These are phyloP conservation scores for Eutrema yunnanense DNA, from an alignment of 345 rosid species.

Conservation along the genomic window DNA sequence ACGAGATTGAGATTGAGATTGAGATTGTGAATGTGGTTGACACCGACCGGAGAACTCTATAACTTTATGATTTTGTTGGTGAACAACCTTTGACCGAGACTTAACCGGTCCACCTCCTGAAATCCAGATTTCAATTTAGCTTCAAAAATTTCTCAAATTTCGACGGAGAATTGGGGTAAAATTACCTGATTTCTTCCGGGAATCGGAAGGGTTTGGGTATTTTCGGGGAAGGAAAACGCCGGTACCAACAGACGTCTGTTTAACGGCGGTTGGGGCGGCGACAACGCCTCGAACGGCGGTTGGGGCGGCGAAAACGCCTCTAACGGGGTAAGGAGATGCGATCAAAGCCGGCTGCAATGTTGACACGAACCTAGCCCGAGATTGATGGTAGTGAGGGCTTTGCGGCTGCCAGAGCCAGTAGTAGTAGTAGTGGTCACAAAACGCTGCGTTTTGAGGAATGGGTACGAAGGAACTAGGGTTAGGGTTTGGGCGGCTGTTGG, in stretches of 20 bases:
- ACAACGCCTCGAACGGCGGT: constrained; percentile 25
- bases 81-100: constrained; percentile 47
- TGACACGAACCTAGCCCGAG: too few relatives aligned
- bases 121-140: background rate
- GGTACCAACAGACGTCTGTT: constrained; percentile 53
- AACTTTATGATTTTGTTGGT: constrained; percentile 40
- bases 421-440: constrained; percentile 1
- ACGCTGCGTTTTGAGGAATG: constrained; percentile 14
- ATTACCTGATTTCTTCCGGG: constrained; percentile 59
- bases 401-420: constrained; percentile 8
- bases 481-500: background rate
- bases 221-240: constrained; percentile 86
- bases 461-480: constrained; percentile 8
- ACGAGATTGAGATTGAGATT: constrained; percentile 9
- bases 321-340: constrained; percentile 27
- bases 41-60: constrained; percentile 21
- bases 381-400: background rate
- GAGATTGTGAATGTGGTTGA: constrained; percentile 26
- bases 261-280: constrained; percentile 32
- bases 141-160: background rate
- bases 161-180: background rate
- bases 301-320: constrained; percentile 26
- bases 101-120: constrained; percentile 35
- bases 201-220: constrained; percentile 34
- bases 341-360: background rate